Conservation (phyloP, 2,329 filamentous ascomycete species). For the Pestalotiopsis sp. region DNA sequence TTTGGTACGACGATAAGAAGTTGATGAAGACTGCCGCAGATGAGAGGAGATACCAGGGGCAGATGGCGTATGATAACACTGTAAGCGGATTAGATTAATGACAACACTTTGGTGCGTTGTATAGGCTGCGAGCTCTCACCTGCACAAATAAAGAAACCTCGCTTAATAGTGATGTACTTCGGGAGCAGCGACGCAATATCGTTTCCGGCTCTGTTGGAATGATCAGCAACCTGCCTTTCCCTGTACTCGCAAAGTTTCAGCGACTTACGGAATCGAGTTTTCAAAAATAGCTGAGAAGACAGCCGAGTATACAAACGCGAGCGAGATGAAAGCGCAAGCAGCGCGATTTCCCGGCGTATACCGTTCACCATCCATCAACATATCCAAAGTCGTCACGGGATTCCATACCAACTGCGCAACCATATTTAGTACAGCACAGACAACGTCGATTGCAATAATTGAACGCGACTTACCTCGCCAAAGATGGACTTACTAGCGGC, state of each 20-base stretch:
- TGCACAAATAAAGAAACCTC: constrained; percentile 39
- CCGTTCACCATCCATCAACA: constrained; percentile 31
- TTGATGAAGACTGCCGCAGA: constrained; percentile 40
- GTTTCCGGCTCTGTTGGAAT: constrained; percentile 32
- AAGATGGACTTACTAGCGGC: constrained; percentile 29
- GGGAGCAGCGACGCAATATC: constrained; percentile 41
- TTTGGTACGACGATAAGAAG: constrained; percentile 45
- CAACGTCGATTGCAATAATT: not conserved
- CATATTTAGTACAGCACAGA: not conserved
- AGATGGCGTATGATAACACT: constrained; percentile 22
- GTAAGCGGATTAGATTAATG: not conserved
- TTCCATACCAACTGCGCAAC: constrained; percentile 23
- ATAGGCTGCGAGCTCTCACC: not conserved
- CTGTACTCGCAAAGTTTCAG: not conserved
- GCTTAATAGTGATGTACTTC: constrained; percentile 40
- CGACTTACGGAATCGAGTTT: constrained; percentile 36
- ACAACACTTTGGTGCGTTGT: not conserved
- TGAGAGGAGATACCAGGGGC: constrained; percentile 25
- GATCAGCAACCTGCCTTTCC: not conserved
- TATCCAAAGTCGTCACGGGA: constrained; percentile 36
- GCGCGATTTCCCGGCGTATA: constrained; percentile 39
- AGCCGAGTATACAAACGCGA: constrained; percentile 43
- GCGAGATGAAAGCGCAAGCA: constrained; percentile 43
- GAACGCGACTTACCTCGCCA: constrained; percentile 9
- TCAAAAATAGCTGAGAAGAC: constrained; percentile 48